These are phyloP conservation scores for Nakazawaea peltata DNA, from an alignment of 805 yeast genomes.

Conservation along the genomic window DNA sequence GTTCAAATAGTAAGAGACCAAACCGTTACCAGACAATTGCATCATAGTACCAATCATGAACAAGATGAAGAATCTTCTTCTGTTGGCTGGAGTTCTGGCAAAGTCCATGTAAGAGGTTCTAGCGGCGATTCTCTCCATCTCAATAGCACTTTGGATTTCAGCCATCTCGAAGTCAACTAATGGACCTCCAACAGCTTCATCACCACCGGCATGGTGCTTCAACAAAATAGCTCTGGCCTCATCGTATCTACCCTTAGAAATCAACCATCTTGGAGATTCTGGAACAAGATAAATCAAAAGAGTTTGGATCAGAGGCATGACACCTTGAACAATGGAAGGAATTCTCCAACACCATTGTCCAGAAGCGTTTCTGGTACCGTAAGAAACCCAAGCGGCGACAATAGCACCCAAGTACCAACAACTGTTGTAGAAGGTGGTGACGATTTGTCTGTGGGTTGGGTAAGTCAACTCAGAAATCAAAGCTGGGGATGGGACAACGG, in stretches of 20 bases:
- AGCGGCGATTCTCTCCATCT: conserved; percentile 24
- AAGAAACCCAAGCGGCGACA: conserved; percentile 40
- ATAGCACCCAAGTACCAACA: conserved; percentile 43
- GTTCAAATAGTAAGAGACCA: conserved; percentile 37
- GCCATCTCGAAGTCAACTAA: conserved; percentile 27
- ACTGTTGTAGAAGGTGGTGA: conserved; percentile 40
- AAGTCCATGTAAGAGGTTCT: conserved; percentile 28
- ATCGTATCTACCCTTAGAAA: conserved; percentile 39
- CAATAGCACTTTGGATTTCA: conserved; percentile 29
- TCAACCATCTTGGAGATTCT: conserved; percentile 70
- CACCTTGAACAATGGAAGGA: conserved; percentile 44
- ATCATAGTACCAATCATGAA: conserved; percentile 23
- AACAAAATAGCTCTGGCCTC: conserved; percentile 37
- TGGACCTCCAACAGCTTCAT: conserved; percentile 16
- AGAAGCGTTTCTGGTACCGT: conserved; percentile 26
- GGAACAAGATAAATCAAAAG: conserved; percentile 33
- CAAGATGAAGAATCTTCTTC: conserved; percentile 29
- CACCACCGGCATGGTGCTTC: conserved; percentile 29
- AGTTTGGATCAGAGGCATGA: conserved; percentile 35
- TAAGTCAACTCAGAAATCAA: conserved; percentile 42
- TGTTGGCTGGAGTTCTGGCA: conserved; percentile 24
- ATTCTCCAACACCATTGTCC: conserved; percentile 42
- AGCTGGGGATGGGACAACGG: conserved; percentile 37
- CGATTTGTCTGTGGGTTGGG: conserved; percentile 34
- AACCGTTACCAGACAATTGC: conserved; percentile 38